Evolutionary conservation across 208 protist species (phyloP), one percentile per base, ranked within the genome.

Genomic region (Wallacemonas sp.): DNA sequence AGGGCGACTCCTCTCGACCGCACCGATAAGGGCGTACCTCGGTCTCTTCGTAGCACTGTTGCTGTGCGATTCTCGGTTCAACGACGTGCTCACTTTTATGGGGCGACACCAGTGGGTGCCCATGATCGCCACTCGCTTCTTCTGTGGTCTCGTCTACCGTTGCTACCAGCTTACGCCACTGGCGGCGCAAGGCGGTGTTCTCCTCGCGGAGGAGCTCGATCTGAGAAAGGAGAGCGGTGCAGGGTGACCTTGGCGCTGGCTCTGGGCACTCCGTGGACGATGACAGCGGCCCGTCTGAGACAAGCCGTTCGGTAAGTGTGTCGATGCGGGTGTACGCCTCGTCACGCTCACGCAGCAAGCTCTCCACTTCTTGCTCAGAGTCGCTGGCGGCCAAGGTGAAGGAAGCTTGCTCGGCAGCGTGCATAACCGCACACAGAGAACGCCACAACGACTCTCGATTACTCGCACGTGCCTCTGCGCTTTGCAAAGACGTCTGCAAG

Each of bases 391-490:
- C 70, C 14, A 90, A 66, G 21, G 45, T 38, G 69, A 85, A 84
- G 19, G 84, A 85, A 1, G 72, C 38, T 53, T 84, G 75, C 71
- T 89, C 87, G 1, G 79, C 84, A 26, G 70, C 68, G 62, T 88
- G 82, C 19, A 93, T 53, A 15, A 69, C 59, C 1, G 72, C 70
- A 44, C 84, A 93, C 15, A 93, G 79, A 14, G 65, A 62, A 26
- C 80, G 78, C 87, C 87, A 93, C 60, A 68, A 59, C 24, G 38
- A 55, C 64, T 93, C 87, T 2, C 87, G 80, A 17, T 39, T 65
- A 24, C 56, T 60, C 11, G 72, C 61, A 5, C 70, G 68, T 41
- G 68, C 59, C 55, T 55, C 62, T 11, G 70, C 61, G n/a, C 46
- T 38, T 1, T 26, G 49, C n/a, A 75, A 9, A 14, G 33, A 2